Evolutionary conservation across 306 rosid genomes (phyloP).

Genomic region (Rosa chinensis): DNA sequence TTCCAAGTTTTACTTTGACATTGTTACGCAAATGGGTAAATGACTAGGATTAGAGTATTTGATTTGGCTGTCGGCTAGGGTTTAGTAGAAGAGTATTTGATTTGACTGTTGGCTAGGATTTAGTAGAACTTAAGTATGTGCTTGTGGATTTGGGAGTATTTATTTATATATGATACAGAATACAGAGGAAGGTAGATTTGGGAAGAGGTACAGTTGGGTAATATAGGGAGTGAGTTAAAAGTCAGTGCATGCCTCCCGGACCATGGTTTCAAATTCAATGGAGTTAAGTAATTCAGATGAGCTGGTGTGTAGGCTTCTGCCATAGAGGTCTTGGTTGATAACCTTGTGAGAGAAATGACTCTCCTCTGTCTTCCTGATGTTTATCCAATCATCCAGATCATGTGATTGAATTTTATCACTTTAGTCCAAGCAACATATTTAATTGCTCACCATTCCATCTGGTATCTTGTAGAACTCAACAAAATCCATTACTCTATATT

Average conservation of each 20-base stretch:
- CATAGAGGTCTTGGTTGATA: not conserved
- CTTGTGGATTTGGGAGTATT: not conserved
- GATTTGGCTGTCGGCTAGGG: too few relatives aligned
- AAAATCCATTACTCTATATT: not conserved
- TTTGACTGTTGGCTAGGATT: too few relatives aligned
- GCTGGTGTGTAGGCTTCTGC: not conserved
- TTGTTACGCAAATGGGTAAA: too few relatives aligned
- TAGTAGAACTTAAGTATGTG: not conserved
- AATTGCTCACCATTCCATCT: not conserved
- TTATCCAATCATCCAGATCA: not conserved
- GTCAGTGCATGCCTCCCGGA: not conserved
- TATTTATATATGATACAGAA: not conserved
- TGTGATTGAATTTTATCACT: not conserved
- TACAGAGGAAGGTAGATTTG: not conserved
- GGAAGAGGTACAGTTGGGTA: not conserved
- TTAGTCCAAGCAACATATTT: not conserved
- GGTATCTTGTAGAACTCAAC: not conserved
- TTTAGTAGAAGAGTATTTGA: too few relatives aligned
- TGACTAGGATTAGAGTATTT: not conserved
- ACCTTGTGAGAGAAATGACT: not conserved
- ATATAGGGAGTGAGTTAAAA: not conserved
- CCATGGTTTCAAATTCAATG: not conserved
- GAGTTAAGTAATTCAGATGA: not conserved
- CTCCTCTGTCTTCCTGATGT: not conserved
- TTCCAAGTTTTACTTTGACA: not conserved